Conservation (phyloP, 2,329 filamentous ascomycete genomes). For the Alternaria longipes region DNA sequence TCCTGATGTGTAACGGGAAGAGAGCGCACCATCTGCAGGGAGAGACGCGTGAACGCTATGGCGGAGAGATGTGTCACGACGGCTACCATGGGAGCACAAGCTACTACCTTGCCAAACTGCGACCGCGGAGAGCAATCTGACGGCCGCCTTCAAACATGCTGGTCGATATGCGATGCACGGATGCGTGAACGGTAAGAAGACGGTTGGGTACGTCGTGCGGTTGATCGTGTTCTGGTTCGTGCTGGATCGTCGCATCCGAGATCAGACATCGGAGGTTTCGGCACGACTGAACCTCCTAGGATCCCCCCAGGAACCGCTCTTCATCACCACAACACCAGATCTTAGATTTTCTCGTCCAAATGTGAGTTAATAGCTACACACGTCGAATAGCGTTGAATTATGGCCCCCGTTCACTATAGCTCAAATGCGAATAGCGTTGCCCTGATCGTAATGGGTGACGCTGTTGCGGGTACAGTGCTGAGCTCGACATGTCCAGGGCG, state of each 20-base stretch:
- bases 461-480: not conserved
- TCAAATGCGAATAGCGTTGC: conserved; percentile 1
- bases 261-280: conserved; percentile 33
- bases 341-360: conserved; percentile 2
- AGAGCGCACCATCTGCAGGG: conserved; percentile 34
- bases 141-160: conserved; percentile 23
- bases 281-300: conserved; percentile 13
- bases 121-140: conserved; percentile 23
- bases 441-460: not conserved
- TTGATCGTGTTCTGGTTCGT: conserved; percentile 23
- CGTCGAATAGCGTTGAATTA: not conserved
- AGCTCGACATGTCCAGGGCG: not conserved
- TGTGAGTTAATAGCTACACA: conserved; percentile 12
- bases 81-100: conserved; percentile 42
- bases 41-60: conserved; percentile 39
- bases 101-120: conserved; percentile 45
- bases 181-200: conserved; percentile 14
- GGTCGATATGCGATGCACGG: conserved; percentile 15
- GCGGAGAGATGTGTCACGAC: conserved; percentile 40
- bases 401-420: not conserved
- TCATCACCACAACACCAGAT: conserved; percentile 8
- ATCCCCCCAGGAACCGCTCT: conserved; percentile 7
- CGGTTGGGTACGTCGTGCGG: conserved; percentile 7
- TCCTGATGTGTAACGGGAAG: conserved; percentile 42
- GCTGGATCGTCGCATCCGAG: conserved; percentile 24